Evolutionary conservation across 2,329 filamentous ascomycete species (phyloP), one percentile per base, ranked within the genome.

Genomic region (Arthrocladium fulminans): DNA sequence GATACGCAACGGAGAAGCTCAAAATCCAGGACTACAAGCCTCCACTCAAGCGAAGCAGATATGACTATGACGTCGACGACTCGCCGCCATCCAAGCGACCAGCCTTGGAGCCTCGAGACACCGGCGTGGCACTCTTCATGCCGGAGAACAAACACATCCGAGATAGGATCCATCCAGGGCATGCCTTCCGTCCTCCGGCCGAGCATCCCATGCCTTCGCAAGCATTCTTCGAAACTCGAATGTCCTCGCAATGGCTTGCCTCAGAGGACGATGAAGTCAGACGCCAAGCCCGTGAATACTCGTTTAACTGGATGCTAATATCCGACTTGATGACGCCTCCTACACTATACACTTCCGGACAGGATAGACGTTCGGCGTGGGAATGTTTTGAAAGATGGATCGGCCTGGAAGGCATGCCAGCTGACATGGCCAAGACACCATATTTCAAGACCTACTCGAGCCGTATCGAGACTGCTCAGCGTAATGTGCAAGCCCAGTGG

Each of bases 331-430:
- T 97, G 46, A 76, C 80, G 1, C 76, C 84, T 13, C 80, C 80
- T 45, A 94, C 88, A 0, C 64, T 81, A 12, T 94, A 88, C 61
- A 77, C 81, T n/a, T 90, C 89, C 17, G 88, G 87, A 1, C 81
- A 88, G 9, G 90, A 97, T 63, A 79, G 92, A 53, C 80, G 92
- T 41, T 97, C 90, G 2, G 88, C 90, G 0, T 98, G 92, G 92
- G 92, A 98, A 68, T 98, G 92, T 63, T 98, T 98, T 59, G 92
- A 98, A 67, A 80, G 92, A 37, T 98, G 90, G 90, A 85, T 96
- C 47, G 83, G 86, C 57, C 72, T 97, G 10, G 92, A 97, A 67
- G 88, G 89, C 1, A 73, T 96, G 30, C 90, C 92, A 3, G 80
- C 84, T 9, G 92, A 98, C 56, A 94, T 97, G 84, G 83, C 85